Evolutionary conservation across 2,329 filamentous ascomycete species (phyloP), one percentile per base, ranked within the genome.

Genomic region (Helotiales sp.): DNA sequence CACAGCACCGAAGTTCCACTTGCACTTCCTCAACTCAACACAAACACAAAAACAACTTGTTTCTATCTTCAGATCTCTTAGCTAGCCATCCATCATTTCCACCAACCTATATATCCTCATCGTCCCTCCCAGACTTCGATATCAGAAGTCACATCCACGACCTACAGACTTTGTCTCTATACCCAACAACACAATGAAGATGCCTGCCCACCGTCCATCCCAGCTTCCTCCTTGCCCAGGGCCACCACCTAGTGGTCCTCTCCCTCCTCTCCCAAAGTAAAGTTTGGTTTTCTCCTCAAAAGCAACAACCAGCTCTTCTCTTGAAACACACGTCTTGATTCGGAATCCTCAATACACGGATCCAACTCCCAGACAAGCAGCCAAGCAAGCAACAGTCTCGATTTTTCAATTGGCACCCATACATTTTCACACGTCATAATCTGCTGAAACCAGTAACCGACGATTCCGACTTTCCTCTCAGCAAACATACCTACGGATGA

Each of bases 171-270:
- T 45, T 49, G 30, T 50, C 26, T 40, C 20, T 11, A 20, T 15
- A 28, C 43, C 26, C 60, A 43, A 66, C 26, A 37, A 71, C 50
- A 65, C 15, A n/a, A 62, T 68, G 79, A 81, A 78, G 68, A 86
- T 87, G 84, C 84, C 85, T 79, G 81, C 85, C 71, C 85, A 87
- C 77, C 74, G 74, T 34, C 87, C 87, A 70, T 88, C 87, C 73
- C 86, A 89, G 76, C 86, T 90, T 72, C 87, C 87, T 81, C 87
- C 87, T 73, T 89, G 87, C 85, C 87, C 87, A 63, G 87, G 87
- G 74, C 87, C 87, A 68, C 87, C 87, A 75, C 87, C 87, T 70
- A 87, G 84, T 79, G 83, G 87, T 64, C 87, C 87, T 79, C 85
- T 89, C 63, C 87, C 87, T 78, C 85, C 87, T 79, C 85, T 89